Base-by-base conservation (phyloP, 768 basidiomycete species). In the Neoboletus brunneissimus region DNA sequence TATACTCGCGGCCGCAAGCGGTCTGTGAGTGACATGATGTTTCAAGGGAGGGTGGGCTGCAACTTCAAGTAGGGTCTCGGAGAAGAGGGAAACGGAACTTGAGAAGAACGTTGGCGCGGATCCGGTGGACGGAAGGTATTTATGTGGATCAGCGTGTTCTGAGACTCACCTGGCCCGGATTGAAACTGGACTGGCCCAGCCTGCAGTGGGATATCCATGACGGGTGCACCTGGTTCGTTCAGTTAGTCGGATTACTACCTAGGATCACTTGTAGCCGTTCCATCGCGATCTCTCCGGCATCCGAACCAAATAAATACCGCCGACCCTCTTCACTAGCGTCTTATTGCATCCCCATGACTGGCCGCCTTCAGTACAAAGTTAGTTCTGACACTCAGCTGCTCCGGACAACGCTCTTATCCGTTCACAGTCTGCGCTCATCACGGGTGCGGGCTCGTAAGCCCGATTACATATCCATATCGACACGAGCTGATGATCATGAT, bases 361-460 rank as follows among this genome's bases (percentile, higher is more conserved):
- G 84, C 54, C 85, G 88, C 66, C 81, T 91, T 65, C 79, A 82
- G 67, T 65, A 88, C 75, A 89, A 83, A 75, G 88, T 82, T 56
- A 56, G 69, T 60, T 32, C 32, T 22, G 34, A 44, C 8, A 15
- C 23, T 38, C 32, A 27, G 27, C 32, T n/a, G 31, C 29, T 12
- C 9, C 18, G 35, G 37, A 54, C 11, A 15, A 29, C 12, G 42
- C 58, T 73, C n/a, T 71, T 40, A 50, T 62, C 22, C 9, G 8
- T 15, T 25, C 46, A 22, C 63, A 89, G 84, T 85, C 83, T 54
- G 89, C 88, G 42, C 77, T 96, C 61, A 77, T 96, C 71, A 96
- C 94, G 27, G 94, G 94, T 56, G 94, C 87, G 45, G 94, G 87
- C 68, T 89, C 88, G 92, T 94, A 68, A 77, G 91, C 78, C 15